Evolutionary conservation across 1,284 basidiomycete genomes (phyloP).

Genomic region (Vanrija humicola): DNA sequence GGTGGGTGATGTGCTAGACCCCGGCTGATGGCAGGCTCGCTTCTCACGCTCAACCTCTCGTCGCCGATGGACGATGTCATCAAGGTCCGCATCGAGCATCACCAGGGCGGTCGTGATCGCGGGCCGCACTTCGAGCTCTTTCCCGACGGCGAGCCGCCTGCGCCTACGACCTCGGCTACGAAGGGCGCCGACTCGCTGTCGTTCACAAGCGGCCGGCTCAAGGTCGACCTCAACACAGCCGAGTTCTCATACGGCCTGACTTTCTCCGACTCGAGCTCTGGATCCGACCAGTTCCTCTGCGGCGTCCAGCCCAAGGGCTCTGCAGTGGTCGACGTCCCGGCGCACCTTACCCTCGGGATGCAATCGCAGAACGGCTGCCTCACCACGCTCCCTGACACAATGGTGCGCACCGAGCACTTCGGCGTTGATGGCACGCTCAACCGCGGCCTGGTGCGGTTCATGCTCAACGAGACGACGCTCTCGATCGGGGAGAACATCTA

Average conservation of each 20-base stretch:
- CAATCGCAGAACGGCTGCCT: conserved; percentile 62
- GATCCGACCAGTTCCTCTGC: conserved; percentile 35
- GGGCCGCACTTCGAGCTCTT: conserved; percentile 60
- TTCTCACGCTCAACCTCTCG: conserved; percentile 59
- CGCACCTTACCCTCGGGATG: conserved; percentile 58
- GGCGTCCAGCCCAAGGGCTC: conserved; percentile 57
- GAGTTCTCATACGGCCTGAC: conserved; percentile 52
- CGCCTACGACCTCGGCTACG: conserved; percentile 51
- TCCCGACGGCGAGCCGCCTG: conserved; percentile 56
- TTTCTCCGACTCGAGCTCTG: conserved; percentile 30
- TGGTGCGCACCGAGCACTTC: conserved; percentile 12
- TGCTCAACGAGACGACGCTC: conserved; percentile 64
- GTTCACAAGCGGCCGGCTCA: conserved; percentile 38
- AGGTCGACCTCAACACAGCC: conserved; percentile 30
- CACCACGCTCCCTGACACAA: conserved; percentile 51
- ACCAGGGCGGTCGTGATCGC: conserved; percentile 52
- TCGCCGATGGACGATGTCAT: conserved; percentile 65
- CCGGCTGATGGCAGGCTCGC: conserved; percentile 50
- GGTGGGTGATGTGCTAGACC: conserved; percentile 53
- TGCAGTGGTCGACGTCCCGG: conserved; percentile 62
- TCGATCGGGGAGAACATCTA: conserved; percentile 70
- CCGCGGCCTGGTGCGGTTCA: conserved; percentile 49
- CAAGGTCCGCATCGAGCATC: conserved; percentile 54
- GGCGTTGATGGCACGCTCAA: conserved; percentile 5
- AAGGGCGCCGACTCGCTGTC: conserved; percentile 49